Evolutionary conservation across 768 basidiomycete species (phyloP), one percentile per base, ranked within the genome.

Genomic region (Psilocybe tampanensis): DNA sequence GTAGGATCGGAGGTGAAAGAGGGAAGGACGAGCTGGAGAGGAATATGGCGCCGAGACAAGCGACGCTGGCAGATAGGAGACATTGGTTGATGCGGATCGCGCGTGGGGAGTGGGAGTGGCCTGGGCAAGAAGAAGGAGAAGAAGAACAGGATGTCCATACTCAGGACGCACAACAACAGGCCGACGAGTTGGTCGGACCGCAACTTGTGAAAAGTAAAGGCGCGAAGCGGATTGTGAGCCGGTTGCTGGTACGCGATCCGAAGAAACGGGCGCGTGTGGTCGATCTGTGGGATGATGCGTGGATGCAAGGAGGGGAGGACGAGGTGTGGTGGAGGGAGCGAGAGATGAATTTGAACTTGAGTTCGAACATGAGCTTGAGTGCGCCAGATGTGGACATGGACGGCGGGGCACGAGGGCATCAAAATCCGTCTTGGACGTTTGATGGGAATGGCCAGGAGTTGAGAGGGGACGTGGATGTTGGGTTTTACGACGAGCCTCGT

Each of bases 41-140:
- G 19, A 49, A 62, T 33, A 43, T 15, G 19, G n/a, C n/a, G 21
- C 1, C 33, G 21, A 41, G 29, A 22, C 39, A 44, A 59, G 60
- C 60, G 53, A 65, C 69, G 56, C 58, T 72, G 54, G 66, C 72
- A 45, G 75, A 79, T 67, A 72, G 82, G 60, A 69, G 84, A 59
- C 76, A 75, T 50, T 86, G 88, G 79, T 74, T 95, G 61, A 84
- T 93, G 77, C 78, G 83, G 50, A 94, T 95, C 64, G 93, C 92
- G 13, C 82, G 84, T 66, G 89, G 86, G 43, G 88, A 92, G 66
- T 95, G 86, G 71, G 66, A 75, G 51, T 96, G 90, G 91, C 89
- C 90, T 42, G 69, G 65, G 29, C 43, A 47, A 24, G 59, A 59
- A 34, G 53, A 45, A 12, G 53, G 53, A 22, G 55, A 24, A 19